Conservation (phyloP, 306 rosid species). For the Sicyos edulis region DNA sequence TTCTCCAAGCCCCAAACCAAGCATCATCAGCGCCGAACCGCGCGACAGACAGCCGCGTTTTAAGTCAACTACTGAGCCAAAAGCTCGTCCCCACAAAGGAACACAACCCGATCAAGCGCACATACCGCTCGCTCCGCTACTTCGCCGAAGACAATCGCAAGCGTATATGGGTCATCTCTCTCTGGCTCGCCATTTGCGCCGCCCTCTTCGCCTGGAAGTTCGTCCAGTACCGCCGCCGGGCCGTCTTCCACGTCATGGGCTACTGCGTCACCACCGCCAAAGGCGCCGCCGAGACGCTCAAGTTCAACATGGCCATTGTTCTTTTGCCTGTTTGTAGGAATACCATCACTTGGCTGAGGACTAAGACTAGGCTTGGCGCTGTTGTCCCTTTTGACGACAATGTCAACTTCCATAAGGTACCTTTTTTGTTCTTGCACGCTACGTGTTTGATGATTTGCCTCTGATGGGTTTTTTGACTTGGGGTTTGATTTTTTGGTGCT, state of each 20-base stretch:
- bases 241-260: slow-evolving; percentile 66
- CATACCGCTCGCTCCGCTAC: slow-evolving; percentile 34
- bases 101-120: slow-evolving; percentile 58
- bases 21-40: slow-evolving; percentile 37
- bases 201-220: slow-evolving; percentile 79
- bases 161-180: slow-evolving; percentile 58
- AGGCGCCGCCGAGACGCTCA: slow-evolving; percentile 84
- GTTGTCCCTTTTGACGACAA: slow-evolving; percentile 77
- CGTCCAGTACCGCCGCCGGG: slow-evolving; percentile 60
- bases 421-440: neutral
- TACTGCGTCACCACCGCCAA: slow-evolving; percentile 74
- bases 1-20: slow-evolving; percentile 67
- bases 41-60: slow-evolving; percentile 44
- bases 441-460: neutral
- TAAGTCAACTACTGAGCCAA: slow-evolving; percentile 72
- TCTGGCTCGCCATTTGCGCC: slow-evolving; percentile 60
- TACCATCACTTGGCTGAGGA: slow-evolving; percentile 82
- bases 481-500: too few relatives aligned
- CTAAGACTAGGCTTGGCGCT: slow-evolving; percentile 56
- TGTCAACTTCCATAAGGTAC: slow-evolving; percentile 80
- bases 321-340: slow-evolving; percentile 75
- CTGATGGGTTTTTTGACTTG: too few relatives aligned
- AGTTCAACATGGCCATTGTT: slow-evolving; percentile 84
- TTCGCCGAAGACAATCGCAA: slow-evolving; percentile 76
- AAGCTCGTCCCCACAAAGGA: slow-evolving; percentile 72